Base-by-base conservation (phyloP, 2,329 filamentous ascomycete genomes). In the Exophiala alcalophila region DNA sequence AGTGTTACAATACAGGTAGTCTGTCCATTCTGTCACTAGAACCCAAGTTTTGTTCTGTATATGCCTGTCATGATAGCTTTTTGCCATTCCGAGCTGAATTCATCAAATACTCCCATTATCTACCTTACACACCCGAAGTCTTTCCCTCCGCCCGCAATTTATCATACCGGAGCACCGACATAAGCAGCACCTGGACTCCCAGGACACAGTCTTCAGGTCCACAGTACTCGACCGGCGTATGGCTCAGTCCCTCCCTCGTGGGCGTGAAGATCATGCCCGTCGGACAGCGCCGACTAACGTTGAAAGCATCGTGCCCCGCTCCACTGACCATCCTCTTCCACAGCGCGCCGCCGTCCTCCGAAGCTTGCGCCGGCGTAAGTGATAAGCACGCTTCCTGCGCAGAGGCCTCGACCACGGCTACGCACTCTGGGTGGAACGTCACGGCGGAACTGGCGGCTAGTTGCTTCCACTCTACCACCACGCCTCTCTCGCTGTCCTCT, bases 261-360 rank as follows among this genome's bases (percentile, higher is more conserved):
- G 77, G 76, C 5, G 80, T 73, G 47, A 81, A 81, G n/a, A 81
- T 78, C 77, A 81, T 81, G 11, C 73, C 70, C 3, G 76, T 78
- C 10, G 77, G 78, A 37, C 70, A 76, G 24, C 65, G 65, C 38
- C 70, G 66, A 44, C 69, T 76, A 8, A 76, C 70, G 50, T 78
- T 74, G 5, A 79, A 76, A 37, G 71, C 78, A 50, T 80, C 77
- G 58, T 81, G 77, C 0, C 78, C 77, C 8, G 78, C 78, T 4
- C 77, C 77, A 51, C 67, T 73, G 6, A 70, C 76, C 70, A 81
- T 76, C 14, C 59, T 57, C 50, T 66, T 62, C 7, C 63, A 63
- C 57, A 26, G 74, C 4, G 33, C 15, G 19, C 34, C 20, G 31
- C 68, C 62, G 2, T 68, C 54, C 1, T 70, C 69, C 0, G 78